Evolutionary conservation across 2,329 filamentous ascomycete species (phyloP), one percentile per base, ranked within the genome.

Genomic region (Fusarium cyanostomum): DNA sequence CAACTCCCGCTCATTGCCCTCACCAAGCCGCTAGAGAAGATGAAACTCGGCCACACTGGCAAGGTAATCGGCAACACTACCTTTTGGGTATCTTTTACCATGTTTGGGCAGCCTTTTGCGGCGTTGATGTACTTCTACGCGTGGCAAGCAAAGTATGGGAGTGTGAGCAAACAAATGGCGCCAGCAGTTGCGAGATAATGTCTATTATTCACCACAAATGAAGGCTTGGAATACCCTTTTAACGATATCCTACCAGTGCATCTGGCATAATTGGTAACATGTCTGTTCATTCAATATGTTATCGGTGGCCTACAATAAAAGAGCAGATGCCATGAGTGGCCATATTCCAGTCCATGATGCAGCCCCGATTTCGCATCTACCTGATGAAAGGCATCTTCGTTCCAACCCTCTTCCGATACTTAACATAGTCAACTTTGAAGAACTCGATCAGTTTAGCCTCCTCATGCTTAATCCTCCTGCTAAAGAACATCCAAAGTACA

Each of bases 141-240:
- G 2, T 99, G 95, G 94, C 94, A 98, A 79, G 92, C 92, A 52
- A 98, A 98, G 80, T 97, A 97, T 74, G 95, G 95, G 11, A 93
- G 89, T 70, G 89, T 94, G 18, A 92, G 85, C 66, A 81, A 79
- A 66, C 73, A 75, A 46, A 64, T 73, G 63, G 31, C 59, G 3
- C 56, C 61, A 18, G 45, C 50, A 13, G 38, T 38, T n/a, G 41
- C 43, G 13, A 48, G 21, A 39, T 71, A 39, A 53, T 24, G 37
- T 18, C 11, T 35, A 28, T 28, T 24, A 12, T 38, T 51, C 13
- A 26, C 15, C 9, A n/a, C 18, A 30, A 31, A 27, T 24, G 15
- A 30, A 42, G 31, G 34, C 8, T 52, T 24, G 49, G 16, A 13
- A 59, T 28, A 38, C 34, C 34, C 13, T 44, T 42, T 44, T 15